These are phyloP conservation scores for Effrenium voratum DNA, from an alignment of 73 alveolate species.

Conservation along the genomic window DNA sequence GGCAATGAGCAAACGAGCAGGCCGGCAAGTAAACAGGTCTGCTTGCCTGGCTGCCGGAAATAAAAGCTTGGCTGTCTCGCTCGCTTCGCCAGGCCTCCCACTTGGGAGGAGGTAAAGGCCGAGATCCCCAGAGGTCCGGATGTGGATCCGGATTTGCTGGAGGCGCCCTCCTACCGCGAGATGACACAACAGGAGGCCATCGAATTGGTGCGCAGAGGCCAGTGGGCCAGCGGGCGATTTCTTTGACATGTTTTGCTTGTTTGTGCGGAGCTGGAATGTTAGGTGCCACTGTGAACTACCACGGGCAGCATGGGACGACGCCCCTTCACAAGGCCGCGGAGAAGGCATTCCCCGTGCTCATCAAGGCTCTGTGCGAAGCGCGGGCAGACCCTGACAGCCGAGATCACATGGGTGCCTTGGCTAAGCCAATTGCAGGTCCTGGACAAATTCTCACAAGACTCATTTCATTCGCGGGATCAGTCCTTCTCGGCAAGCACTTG, in stretches of 20 bases:
- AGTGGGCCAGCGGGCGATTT: background rate
- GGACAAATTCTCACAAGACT: background rate
- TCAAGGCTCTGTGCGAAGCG: conserved; percentile 85
- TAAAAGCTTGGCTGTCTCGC: no score
- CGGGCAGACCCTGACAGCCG: conserved; percentile 79
- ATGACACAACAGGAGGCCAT: conserved; percentile 92
- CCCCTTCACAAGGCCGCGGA: conserved; percentile 91
- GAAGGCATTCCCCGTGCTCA: conserved; percentile 57
- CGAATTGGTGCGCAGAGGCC: conserved; percentile 72
- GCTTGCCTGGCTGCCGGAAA: no score
- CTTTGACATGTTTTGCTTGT: background rate
- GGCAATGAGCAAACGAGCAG: no score
- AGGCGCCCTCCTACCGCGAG: conserved; percentile 42
- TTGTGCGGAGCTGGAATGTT: background rate
- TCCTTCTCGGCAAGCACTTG: no score
- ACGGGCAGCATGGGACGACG: conserved; percentile 84
- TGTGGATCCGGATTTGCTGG: conserved; percentile 69
- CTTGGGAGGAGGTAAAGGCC: conserved; percentile 82
- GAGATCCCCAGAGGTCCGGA: conserved; percentile 88
- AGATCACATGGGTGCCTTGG: conserved; percentile 68
- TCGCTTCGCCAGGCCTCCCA: conserved; percentile 66
- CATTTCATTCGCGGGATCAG: no score
- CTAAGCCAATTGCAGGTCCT: background rate
- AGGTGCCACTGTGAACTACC: conserved; percentile 82
- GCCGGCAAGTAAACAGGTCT: no score